phyloP scores from a whole-genome alignment of 2,329 filamentous ascomycete species.

The Calonectria pteridis region DNA sequence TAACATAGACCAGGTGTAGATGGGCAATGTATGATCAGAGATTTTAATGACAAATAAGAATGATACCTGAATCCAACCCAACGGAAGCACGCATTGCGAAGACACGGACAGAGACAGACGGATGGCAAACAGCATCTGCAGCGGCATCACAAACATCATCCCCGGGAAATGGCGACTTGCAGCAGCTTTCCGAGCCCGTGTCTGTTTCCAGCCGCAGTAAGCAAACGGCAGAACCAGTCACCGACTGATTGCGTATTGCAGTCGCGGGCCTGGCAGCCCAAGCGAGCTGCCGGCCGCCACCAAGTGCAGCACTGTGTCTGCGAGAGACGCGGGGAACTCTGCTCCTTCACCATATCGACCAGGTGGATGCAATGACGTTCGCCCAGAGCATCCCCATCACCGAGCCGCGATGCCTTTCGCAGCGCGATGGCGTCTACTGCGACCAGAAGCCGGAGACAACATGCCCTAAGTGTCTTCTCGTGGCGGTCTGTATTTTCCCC shows the following conservation, averaged over 20 bases:
- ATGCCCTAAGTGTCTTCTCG: slow-evolving; percentile 36
- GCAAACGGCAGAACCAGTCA: background rate
- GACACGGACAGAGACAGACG: background rate
- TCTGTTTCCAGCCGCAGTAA: background rate
- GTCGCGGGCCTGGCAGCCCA: background rate
- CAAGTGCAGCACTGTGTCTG: background rate
- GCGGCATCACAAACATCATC: background rate
- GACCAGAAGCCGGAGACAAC: slow-evolving; percentile 7
- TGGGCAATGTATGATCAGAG: background rate
- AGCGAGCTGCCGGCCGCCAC: background rate
- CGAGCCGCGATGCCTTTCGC: slow-evolving; percentile 25
- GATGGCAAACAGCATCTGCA: background rate
- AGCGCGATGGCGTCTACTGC: slow-evolving; percentile 14
- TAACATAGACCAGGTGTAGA: slow-evolving; percentile 8
- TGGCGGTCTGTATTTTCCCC: slow-evolving; percentile 30
- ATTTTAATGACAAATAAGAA: background rate
- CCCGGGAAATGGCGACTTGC: background rate
- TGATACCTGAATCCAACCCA: background rate
- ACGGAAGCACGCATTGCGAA: too few species aligned
- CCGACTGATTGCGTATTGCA: background rate
- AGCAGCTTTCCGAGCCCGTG: too few species aligned
- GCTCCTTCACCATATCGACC: background rate
- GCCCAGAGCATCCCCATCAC: background rate
- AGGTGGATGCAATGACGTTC: background rate
- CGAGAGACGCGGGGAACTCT: background rate